Base-by-base conservation (phyloP, 208 protist species). In the Acanthamoeba castellanii region DNA sequence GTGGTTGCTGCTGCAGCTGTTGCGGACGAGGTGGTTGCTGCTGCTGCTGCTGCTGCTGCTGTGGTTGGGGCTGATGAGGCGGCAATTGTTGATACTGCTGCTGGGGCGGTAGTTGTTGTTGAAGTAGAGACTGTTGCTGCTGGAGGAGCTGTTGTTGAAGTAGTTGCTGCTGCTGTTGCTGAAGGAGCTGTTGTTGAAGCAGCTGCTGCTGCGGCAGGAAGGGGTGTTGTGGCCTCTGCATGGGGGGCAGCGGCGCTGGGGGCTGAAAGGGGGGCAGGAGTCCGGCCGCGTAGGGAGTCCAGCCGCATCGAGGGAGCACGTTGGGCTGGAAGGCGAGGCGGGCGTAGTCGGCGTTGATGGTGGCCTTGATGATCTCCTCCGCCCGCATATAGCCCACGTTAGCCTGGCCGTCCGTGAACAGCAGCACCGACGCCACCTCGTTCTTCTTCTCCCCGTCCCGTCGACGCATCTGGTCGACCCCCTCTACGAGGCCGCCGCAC, bases 321-420 rank as follows among this genome's bases (percentile, higher is more conserved):
- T n/a, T n/a, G n/a, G n/a, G n/a, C n/a, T n/a, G n/a, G n/a, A n/a
- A n/a, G 70, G 34, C n/a, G 70, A 16, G 11, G 52, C 52, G 52
- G 16, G 66, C 78, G 25, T 47, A 87, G 22, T 87, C 45, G 22
- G 55, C 25, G 55, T 88, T 42, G 34, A 42, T 16, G 37, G 81
- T 88, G 45, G 81, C 81, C 25, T 32, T 18, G 81, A 88, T 52
- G 81, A 88, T 88, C 2, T 52, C 81, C 22, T n/a, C 18, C 13
- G 37, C 81, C 14, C 5, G 30, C 30, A 37, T 61, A 42, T 88
- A 88, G 34, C 81, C 81, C 81, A 88, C 55, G 25, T 88, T 88
- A 2, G 81, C 81, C 81, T 88, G 81, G 27, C 81, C 81, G 81
- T 88, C 81, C 11, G 81, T 88, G 81, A 88, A 88, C 20, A 88